Percentiles rank a stretch among this genome's conserved stretches.
These are phyloP conservation scores for Epichloe glyceriae DNA, from an alignment of 2,329 filamentous ascomycete genomes.

Conservation along the genomic window DNA sequence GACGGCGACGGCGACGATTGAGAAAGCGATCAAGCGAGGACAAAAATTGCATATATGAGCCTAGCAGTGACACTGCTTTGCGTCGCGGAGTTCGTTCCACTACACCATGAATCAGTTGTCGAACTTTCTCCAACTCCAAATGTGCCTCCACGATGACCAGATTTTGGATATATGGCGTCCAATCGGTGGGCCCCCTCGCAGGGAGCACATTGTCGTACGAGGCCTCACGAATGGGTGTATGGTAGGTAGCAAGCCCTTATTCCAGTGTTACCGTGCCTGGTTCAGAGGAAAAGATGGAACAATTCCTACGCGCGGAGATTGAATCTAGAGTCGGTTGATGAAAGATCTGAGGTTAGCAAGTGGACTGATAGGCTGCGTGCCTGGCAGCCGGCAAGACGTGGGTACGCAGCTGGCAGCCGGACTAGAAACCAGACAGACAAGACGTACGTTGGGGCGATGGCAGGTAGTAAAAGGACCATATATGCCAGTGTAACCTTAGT, in stretches of 20 bases:
- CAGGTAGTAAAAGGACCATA: background rate
- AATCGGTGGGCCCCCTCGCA: background rate
- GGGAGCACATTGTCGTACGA: background rate
- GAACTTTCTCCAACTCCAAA: background rate
- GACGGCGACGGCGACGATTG: too few species aligned
- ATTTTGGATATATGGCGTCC: background rate
- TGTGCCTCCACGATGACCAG: slow-evolving; percentile 1
- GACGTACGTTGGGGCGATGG: too few species aligned
- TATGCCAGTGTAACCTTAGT: background rate
- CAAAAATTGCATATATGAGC: too few species aligned
- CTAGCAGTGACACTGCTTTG: too few species aligned
- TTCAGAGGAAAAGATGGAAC: background rate
- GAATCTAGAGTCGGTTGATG: background rate
- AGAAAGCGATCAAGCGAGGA: too few species aligned
- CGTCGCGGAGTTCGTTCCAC: too few species aligned
- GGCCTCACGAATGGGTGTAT: background rate
- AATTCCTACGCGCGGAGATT: background rate
- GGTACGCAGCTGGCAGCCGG: too few species aligned
- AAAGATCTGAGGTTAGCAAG: background rate
- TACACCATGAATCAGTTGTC: background rate
- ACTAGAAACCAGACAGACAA: too few species aligned
- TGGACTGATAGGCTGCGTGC: background rate
- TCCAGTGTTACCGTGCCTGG: too few species aligned
- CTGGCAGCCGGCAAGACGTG: background rate
- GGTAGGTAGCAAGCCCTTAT: too few species aligned